These are phyloP conservation scores for Mycena belliarum DNA, from an alignment of 768 basidiomycete genomes.

Conservation along the genomic window DNA sequence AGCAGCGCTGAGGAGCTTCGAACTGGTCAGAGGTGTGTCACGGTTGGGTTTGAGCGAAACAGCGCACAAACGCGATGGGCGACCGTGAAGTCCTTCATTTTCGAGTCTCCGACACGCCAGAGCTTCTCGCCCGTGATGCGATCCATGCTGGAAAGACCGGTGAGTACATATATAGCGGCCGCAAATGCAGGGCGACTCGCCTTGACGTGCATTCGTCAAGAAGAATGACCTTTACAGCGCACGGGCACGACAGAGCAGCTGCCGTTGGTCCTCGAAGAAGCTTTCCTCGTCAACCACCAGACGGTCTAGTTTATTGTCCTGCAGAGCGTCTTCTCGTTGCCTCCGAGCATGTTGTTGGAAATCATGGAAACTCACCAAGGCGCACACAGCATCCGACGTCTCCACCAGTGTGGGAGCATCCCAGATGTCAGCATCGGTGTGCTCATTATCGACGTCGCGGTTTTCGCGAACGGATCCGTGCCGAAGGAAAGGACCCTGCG, in stretches of 20 bases:
- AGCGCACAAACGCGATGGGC: conserved; percentile 16
- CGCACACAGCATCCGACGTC: conserved; percentile 16
- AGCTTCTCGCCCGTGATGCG: conserved; percentile 17
- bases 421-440: conserved; percentile 15
- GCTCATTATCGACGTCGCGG: conserved; percentile 3
- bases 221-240: conserved; percentile 8
- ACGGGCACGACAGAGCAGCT: conserved; percentile 16
- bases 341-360: no score
- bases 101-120: conserved; percentile 10
- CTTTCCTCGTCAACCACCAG: conserved; percentile 17
- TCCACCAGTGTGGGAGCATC: conserved; percentile 15
- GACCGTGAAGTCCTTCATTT: conserved; percentile 16
- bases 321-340: background rate
- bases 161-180: no score
- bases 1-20: conserved; percentile 5
- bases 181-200: background rate
- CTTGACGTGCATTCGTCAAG: conserved; percentile 17
- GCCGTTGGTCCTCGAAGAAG: conserved; percentile 15
- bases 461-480: conserved; percentile 18
- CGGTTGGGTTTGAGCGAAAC: background rate
- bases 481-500: conserved; percentile 18
- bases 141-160: no score
- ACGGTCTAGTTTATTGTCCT: conserved; percentile 17
- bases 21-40: conserved; percentile 7
- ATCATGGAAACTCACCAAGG: background rate